A percentile compares a stretch with the other conserved stretches of the same genome.
Conservation (phyloP, 331 rosid genomes). For the Arachis monticola region DNA sequence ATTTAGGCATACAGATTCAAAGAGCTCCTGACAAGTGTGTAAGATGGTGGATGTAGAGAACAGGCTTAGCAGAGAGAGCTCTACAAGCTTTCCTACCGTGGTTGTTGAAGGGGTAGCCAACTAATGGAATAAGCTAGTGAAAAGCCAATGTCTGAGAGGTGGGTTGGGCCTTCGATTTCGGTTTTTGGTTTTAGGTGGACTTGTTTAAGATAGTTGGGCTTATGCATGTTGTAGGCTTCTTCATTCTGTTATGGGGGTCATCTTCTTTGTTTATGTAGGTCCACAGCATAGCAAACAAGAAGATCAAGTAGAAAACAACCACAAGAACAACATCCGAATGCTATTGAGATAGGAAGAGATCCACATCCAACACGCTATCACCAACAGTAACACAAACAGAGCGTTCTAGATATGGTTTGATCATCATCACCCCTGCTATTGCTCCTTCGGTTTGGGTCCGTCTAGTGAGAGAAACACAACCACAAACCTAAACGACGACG, state of each 20-base stretch:
- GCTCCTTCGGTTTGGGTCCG: slow-evolving; percentile 86
- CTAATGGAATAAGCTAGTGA: too few relatives aligned
- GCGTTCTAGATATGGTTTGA: slow-evolving; percentile 93
- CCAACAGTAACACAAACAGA: slow-evolving; percentile 42
- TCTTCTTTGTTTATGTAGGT: slow-evolving; percentile 72
- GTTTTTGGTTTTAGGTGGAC: too few relatives aligned
- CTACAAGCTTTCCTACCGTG: too few relatives aligned
- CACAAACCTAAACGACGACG: slow-evolving; percentile 46
- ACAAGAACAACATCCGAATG: slow-evolving; percentile 38
- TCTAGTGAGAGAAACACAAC: slow-evolving; percentile 20
- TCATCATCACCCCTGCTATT: slow-evolving; percentile 39
- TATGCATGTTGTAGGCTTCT: not conserved
- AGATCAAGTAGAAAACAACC: slow-evolving; percentile 20
- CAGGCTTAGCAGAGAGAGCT: too few relatives aligned
- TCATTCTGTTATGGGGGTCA: slow-evolving; percentile 67
- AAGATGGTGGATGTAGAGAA: too few relatives aligned
- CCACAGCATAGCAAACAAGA: slow-evolving; percentile 35
- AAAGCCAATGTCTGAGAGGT: too few relatives aligned
- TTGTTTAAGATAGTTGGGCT: too few relatives aligned
- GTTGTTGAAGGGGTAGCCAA: too few relatives aligned
- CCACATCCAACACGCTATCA: slow-evolving; percentile 56
- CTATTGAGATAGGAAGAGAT: slow-evolving; percentile 76
- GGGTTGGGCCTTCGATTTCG: too few relatives aligned
- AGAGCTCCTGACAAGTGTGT: too few relatives aligned
- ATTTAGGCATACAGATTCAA: too few relatives aligned